Evolutionary conservation across 2,329 filamentous ascomycete genomes (phyloP), one percentile per base, ranked within the genome.

Genomic region (Microdochium nivale): DNA sequence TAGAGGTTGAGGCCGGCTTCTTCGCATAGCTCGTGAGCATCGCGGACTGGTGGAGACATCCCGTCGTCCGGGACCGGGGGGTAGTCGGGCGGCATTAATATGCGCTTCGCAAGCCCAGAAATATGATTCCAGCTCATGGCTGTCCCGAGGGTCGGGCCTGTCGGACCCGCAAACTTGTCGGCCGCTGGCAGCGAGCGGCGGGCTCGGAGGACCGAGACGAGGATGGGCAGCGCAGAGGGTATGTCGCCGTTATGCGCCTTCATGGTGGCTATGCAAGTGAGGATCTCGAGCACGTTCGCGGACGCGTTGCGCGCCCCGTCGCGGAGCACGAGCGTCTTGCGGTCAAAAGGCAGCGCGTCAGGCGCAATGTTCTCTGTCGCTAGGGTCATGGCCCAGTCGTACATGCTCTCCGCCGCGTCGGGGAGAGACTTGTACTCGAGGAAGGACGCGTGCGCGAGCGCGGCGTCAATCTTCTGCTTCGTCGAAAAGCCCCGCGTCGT

Each of bases 1-100:
- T 96, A 94, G 24, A 90, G 79, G 75, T 90, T 90, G 14, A 96
- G 70, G 0, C 83, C 89, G 2, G 90, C 90, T 67, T 96, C 91
- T 58, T 94, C 86, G 67, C 91, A 96, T 35, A 80, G 78, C 57
- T 88, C 82, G 25, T 77, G 73, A 10, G 81, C 64, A 51, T 79
- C 80, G 47, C 88, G 85, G 52, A 77, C 69, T 0, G 91, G 82
- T 0, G 85, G 76, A 2, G 79, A 70, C 47, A 86, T 80, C 51
- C 91, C 91, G 48, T 88, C 84, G 0, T 80, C 73, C 0, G 85
- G 87, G 0, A 87, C 78, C 0, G 81, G 67, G 0, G 92, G 90
- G 63, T 90, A 95, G 1, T 76, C 69, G 0, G 86, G 81, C 4
- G 78, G 74, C 9, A 75, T 53, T 37, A 77, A 16, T 5, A 66